Evolutionary conservation across 2,329 filamentous ascomycete species (phyloP).

Genomic region (Zelopaecilomyces penicillatus): DNA sequence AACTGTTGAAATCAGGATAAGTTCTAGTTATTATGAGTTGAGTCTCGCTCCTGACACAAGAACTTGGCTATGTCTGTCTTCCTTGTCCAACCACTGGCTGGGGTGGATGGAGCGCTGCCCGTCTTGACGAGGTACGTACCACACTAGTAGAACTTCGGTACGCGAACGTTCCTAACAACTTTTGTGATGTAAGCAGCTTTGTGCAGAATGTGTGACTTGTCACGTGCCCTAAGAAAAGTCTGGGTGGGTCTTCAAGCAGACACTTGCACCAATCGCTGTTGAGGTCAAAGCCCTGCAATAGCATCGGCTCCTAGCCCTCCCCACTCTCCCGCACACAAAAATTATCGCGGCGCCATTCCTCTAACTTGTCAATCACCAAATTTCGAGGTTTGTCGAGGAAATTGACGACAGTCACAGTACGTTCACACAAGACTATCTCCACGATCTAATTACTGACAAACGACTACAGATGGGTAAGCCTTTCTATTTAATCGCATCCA

Average conservation of each 20-base stretch:
- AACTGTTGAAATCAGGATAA: no score
- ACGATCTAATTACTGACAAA: slow-evolving; percentile 30
- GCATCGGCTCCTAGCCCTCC: slow-evolving; percentile 27
- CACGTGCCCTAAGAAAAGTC: slow-evolving; percentile 14
- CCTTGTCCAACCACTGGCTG: no score
- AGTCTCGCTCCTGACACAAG: no score
- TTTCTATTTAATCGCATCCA: slow-evolving; percentile 10
- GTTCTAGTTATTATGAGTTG: no score
- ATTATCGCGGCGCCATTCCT: slow-evolving; percentile 27
- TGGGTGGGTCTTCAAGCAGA: slow-evolving; percentile 11
- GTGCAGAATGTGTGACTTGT: not conserved
- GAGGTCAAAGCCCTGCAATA: slow-evolving; percentile 29
- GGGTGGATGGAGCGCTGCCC: no score
- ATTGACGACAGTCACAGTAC: slow-evolving; percentile 42
- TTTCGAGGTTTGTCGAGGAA: slow-evolving; percentile 35
- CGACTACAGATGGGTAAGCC: slow-evolving; percentile 52
- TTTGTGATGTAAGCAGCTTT: no score
- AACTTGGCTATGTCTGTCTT: no score
- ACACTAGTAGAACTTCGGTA: no score
- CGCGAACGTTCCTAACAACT: no score
- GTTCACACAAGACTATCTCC: slow-evolving; percentile 30
- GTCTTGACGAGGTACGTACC: no score
- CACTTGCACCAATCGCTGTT: slow-evolving; percentile 23
- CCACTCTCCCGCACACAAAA: slow-evolving; percentile 34
- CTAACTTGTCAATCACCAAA: slow-evolving; percentile 32